Evolutionary conservation across 2,329 filamentous ascomycete species (phyloP).

Genomic region (Tolypocladium cylindrosporum): DNA sequence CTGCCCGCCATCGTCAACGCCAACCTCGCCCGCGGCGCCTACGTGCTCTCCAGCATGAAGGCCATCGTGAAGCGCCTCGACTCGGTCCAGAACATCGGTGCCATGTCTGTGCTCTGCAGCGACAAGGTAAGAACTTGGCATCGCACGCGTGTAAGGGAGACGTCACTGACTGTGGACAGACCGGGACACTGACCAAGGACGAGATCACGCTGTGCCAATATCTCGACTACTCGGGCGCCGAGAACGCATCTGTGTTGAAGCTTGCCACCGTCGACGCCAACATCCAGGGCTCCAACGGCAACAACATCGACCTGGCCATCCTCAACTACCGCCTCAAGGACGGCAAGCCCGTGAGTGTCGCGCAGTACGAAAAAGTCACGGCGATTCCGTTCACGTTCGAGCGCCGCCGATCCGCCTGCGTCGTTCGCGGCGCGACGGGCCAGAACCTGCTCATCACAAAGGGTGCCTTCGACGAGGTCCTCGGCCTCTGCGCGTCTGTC

Average conservation of each 20-base stretch:
- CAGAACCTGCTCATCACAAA: conserved; percentile 17
- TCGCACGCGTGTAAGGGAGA: neutral
- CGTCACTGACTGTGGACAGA: conserved; percentile 4
- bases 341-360: conserved; percentile 7
- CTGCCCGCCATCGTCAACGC: conserved; percentile 18
- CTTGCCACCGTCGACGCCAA: conserved; percentile 15
- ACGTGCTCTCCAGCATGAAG: conserved; percentile 20
- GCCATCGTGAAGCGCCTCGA: conserved; percentile 23
- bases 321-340: conserved; percentile 6
- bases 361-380: conserved; percentile 11
- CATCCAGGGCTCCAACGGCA: conserved; percentile 15
- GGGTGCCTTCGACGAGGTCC: conserved; percentile 18
- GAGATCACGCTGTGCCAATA: conserved; percentile 15
- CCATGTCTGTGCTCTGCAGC: conserved; percentile 19
- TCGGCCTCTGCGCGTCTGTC: conserved; percentile 10
- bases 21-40: conserved; percentile 16
- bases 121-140: conserved; percentile 12
- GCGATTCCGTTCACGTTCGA: conserved; percentile 17
- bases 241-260: conserved; percentile 12
- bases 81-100: conserved; percentile 18
- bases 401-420: conserved; percentile 12
- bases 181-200: conserved; percentile 18
- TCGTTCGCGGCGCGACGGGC: conserved; percentile 11
- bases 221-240: conserved; percentile 9
- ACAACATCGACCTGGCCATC: conserved; percentile 18